Percentiles rank a stretch among this genome's conserved stretches.
Evolutionary conservation across 768 basidiomycete species (phyloP).

Genomic region (Boletus eberwhitei): DNA sequence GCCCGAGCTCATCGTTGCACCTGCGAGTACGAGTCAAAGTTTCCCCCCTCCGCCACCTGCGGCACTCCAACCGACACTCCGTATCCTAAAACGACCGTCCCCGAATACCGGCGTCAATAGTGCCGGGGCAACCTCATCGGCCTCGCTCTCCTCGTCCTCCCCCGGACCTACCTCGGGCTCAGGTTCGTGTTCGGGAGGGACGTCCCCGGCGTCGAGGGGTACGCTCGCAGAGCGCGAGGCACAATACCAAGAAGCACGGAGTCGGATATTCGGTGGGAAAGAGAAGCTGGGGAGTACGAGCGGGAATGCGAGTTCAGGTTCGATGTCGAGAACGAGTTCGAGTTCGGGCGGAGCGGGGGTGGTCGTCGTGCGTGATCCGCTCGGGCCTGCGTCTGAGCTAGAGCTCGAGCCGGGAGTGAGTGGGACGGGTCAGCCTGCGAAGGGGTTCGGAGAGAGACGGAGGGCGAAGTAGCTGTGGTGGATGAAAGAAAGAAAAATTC

Average conservation of each 20-base stretch:
- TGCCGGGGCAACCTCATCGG: background rate
- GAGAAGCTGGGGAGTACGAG: background rate
- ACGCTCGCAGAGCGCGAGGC: constrained; percentile 64
- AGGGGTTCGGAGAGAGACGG: constrained; percentile 29
- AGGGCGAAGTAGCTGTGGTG: constrained; percentile 11
- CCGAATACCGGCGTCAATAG: background rate
- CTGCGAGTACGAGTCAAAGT: constrained; percentile 35
- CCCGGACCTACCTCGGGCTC: constrained; percentile 8
- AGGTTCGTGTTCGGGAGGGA: background rate
- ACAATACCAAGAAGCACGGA: constrained; percentile 68
- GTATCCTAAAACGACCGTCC: constrained; percentile 71
- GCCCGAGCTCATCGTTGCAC: constrained; percentile 56
- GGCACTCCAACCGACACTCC: constrained; percentile 60
- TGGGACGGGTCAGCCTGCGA: constrained; percentile 8
- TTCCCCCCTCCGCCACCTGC: constrained; percentile 49
- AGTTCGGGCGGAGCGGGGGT: constrained; percentile 8
- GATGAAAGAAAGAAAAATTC: background rate
- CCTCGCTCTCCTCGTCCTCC: constrained; percentile 16
- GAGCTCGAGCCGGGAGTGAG: background rate
- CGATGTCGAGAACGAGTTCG: background rate
- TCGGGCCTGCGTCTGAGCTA: constrained; percentile 25
- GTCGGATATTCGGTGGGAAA: constrained; percentile 61
- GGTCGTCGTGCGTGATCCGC: constrained; percentile 31
- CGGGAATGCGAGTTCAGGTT: background rate
- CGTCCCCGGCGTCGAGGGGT: constrained; percentile 23